A percentile compares a stretch with the other conserved stretches of the same genome.
Conservation (phyloP, 495 filamentous ascomycete species). For the Trichoderma reesei region DNA sequence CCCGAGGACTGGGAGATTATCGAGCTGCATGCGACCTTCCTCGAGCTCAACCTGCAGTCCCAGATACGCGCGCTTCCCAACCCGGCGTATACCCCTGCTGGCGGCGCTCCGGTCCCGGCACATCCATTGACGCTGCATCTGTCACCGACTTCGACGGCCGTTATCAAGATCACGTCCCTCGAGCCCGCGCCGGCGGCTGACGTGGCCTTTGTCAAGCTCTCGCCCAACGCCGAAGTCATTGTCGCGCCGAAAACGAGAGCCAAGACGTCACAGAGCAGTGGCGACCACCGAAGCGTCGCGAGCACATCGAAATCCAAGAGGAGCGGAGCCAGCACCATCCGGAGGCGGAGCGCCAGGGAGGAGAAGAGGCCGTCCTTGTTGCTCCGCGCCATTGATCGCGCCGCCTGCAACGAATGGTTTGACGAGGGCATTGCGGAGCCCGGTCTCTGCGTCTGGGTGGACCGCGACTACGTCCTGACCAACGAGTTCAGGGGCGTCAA, state of each 20-base stretch:
- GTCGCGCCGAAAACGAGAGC: constrained; percentile 75
- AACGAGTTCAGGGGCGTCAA: constrained; percentile 61
- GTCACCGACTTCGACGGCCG: constrained; percentile 90
- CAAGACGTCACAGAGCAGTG: constrained; percentile 35
- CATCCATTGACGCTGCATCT: constrained; percentile 89
- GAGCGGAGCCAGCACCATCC: constrained; percentile 63
- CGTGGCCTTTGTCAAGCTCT: constrained; percentile 80
- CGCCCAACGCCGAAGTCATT: constrained; percentile 88
- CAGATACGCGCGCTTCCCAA: constrained; percentile 92
- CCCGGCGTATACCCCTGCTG: constrained; percentile 49
- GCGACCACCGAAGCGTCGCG: constrained; percentile 61
- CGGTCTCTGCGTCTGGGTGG: constrained; percentile 73
- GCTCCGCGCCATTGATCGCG: constrained; percentile 66
- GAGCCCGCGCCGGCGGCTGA: constrained; percentile 57
- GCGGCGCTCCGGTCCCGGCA: constrained; percentile 31
- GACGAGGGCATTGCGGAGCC: constrained; percentile 46
- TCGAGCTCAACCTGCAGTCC: constrained; percentile 85
- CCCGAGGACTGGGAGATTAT: constrained; percentile 98
- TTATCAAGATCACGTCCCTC: constrained; percentile 73
- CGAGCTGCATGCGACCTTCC: constrained; percentile 86
- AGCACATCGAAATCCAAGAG: constrained; percentile 51
- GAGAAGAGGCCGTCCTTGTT: constrained; percentile 56
- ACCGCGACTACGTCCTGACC: constrained; percentile 58
- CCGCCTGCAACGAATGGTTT: constrained; percentile 59
- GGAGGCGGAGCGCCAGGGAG: constrained; percentile 49